Percentiles rank a stretch among this genome's conserved stretches.
These are phyloP conservation scores for Fraxinus nigra DNA, from an alignment of 305 asterid species.

Conservation along the genomic window DNA sequence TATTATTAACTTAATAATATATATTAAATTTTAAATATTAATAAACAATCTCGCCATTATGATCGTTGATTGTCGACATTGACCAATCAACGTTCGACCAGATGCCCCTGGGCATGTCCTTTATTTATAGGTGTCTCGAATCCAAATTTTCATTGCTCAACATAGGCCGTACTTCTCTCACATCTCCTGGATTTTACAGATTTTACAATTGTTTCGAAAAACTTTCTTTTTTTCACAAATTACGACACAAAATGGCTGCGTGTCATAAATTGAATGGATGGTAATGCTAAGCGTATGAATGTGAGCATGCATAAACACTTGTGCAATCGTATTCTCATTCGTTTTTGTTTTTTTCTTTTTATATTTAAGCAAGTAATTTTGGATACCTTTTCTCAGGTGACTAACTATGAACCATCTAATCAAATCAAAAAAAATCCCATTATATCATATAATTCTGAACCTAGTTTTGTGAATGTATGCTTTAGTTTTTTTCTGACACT, in stretches of 20 bases:
- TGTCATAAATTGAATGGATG: neutral
- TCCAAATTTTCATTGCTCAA: neutral
- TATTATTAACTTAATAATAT: too few species aligned
- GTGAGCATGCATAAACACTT: neutral
- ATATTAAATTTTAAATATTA: too few species aligned
- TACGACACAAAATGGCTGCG: neutral
- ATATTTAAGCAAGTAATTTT: neutral
- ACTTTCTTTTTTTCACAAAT: too few species aligned
- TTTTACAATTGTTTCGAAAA: neutral
- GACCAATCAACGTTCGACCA: too few species aligned
- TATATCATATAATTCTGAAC: slow-evolving; percentile 17
- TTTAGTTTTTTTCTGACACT: slow-evolving; percentile 17
- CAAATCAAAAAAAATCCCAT: slow-evolving; percentile 14
- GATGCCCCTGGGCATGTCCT: too few species aligned
- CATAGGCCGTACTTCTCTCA: too few species aligned
- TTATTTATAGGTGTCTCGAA: neutral
- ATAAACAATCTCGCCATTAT: too few species aligned
- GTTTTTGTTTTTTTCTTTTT: neutral
- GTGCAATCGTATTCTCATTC: neutral
- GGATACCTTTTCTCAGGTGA: slow-evolving; percentile 14
- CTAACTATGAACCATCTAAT: slow-evolving; percentile 30
- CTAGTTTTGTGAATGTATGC: neutral
- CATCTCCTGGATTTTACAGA: neutral
- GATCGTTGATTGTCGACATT: too few species aligned
- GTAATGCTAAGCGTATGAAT: neutral